Evolutionary conservation across 441 rosid genomes (phyloP).

Genomic region (Bruguiera hainesii): DNA sequence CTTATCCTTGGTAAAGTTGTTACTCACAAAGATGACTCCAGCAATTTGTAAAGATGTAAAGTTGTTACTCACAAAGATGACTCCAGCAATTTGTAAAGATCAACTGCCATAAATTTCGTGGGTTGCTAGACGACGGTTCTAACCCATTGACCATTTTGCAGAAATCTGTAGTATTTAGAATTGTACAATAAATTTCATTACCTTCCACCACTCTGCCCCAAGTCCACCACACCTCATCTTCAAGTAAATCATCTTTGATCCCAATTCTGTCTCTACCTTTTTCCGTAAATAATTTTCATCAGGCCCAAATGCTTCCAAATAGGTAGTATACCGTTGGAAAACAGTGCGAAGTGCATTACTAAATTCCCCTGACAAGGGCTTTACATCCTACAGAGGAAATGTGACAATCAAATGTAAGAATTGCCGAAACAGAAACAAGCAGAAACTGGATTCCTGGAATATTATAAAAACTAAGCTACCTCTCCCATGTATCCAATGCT

Average conservation of each 20-base stretch:
- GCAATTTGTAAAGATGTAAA: neutral
- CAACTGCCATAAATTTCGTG: neutral
- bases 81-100: neutral
- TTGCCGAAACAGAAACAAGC: neutral
- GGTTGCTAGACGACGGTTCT: neutral
- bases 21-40: too few relatives aligned
- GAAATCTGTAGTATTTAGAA: neutral
- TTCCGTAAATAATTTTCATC: conserved; percentile 70
- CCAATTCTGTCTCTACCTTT: conserved; percentile 92
- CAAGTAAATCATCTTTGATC: conserved; percentile 89
- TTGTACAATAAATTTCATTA: conserved; percentile 21
- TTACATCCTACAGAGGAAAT: conserved; percentile 53
- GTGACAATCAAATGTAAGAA: conserved; percentile 1
- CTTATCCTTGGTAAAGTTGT: neutral
- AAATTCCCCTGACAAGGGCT: conserved; percentile 56
- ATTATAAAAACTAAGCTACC: conserved; percentile 38
- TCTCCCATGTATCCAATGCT: conserved; percentile 85
- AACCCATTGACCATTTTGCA: neutral
- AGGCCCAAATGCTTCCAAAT: conserved; percentile 70
- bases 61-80: too few relatives aligned
- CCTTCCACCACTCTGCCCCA: conserved; percentile 94
- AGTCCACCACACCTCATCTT: conserved; percentile 96
- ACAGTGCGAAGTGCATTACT: conserved; percentile 47
- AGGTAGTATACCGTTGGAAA: conserved; percentile 58
- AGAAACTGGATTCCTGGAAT: neutral